phyloP scores from a whole-genome alignment of 768 basidiomycete species.

The Holtermanniella nyarrowii region DNA sequence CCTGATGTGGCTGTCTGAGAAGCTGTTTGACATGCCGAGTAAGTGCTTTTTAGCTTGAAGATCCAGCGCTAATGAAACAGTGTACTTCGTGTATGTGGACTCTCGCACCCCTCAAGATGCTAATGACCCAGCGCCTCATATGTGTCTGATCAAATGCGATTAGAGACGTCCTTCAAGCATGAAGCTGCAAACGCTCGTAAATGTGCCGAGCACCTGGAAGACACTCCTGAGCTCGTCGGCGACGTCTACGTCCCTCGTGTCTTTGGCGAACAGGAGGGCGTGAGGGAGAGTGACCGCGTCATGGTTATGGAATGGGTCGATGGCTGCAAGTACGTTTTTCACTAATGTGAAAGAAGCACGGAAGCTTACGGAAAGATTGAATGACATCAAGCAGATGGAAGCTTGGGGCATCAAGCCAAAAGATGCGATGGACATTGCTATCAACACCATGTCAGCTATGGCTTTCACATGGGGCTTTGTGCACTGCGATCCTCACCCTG shows the following conservation, averaged over 20 bases:
- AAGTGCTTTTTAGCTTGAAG: constrained; percentile 9
- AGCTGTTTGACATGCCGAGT: constrained; percentile 68
- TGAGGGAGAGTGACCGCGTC: constrained; percentile 53
- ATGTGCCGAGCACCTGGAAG: constrained; percentile 58
- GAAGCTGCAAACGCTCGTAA: constrained; percentile 68
- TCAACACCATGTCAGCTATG: constrained; percentile 73
- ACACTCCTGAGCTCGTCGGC: constrained; percentile 59
- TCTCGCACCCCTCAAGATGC: not conserved
- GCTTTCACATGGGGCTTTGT: constrained; percentile 87
- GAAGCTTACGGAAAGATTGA: constrained; percentile 25
- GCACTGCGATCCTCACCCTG: constrained; percentile 54
- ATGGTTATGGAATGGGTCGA: constrained; percentile 44
- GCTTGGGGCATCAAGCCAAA: constrained; percentile 37
- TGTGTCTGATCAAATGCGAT: constrained; percentile 65
- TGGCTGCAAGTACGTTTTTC: constrained; percentile 32
- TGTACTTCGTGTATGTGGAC: constrained; percentile 25
- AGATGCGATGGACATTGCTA: constrained; percentile 69
- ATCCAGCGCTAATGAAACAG: constrained; percentile 9
- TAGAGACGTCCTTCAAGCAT: constrained; percentile 68
- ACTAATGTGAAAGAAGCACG: not conserved
- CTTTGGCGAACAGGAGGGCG: constrained; percentile 29
- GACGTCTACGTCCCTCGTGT: constrained; percentile 63
- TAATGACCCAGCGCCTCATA: constrained; percentile 33
- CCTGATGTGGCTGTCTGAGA: constrained; percentile 42
- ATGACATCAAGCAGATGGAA: constrained; percentile 40